Evolutionary conservation across 495 filamentous ascomycete species (phyloP), one percentile per base, ranked within the genome.

Genomic region (Hapsidospora chrysogenum): DNA sequence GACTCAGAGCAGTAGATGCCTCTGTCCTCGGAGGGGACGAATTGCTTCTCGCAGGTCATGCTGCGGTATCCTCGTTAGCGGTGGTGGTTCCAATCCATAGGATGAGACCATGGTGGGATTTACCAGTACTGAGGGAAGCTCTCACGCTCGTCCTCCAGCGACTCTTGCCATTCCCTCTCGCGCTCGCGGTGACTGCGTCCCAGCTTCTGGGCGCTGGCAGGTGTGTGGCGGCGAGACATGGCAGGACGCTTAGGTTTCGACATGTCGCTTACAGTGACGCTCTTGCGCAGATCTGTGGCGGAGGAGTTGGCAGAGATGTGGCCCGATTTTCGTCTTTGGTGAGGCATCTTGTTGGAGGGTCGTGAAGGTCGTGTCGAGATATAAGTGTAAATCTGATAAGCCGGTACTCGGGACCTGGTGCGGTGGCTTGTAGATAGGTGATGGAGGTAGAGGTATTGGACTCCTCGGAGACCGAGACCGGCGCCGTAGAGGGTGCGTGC

Each of bases 71-170:
- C 9, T 35, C 18, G 29, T 8, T 31, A 14, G 7, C 6, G 9
- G 14, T n/a, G n/a, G n/a, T n/a, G n/a, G n/a, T n/a, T n/a, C n/a
- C n/a, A 16, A n/a, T 26, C 23, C 23, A 26, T 26, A n/a, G 23
- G 23, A 7, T 7, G n/a, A 26, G n/a, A 19, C 11, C 16, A 23
- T 29, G 26, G 31, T 23, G 31, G 26, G 11, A 56, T 61, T 35
- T 61, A 66, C 63, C 63, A 66, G 32, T 56, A 65, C 48, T 63
- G 57, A 11, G 63, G 63, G 36, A 66, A 66, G 50, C 56, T 65
- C 39, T 64, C 58, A 33, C 60, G 42, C 46, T 64, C 63, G 34
- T 64, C 60, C 6, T 62, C 60, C 39, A 50, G 61, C 54, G 50
- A 63, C 17, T 57, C 54, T 37, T 58, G 56, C n/a, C 60, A 51